phyloP scores from a whole-genome alignment of 2,329 filamentous ascomycete species.

The Aspergillus versicolor region DNA sequence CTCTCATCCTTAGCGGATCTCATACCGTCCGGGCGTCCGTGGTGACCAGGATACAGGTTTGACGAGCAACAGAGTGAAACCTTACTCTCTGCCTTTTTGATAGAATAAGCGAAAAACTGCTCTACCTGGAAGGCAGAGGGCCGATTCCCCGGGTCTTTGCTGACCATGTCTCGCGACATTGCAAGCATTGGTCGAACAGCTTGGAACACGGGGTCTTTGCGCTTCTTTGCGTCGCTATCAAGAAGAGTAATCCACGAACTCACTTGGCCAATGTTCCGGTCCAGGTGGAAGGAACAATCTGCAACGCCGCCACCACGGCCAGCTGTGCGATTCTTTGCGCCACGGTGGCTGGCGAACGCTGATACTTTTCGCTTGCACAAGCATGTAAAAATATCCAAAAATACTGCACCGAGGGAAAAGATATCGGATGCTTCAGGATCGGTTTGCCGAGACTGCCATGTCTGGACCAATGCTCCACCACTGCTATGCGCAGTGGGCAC shows the following conservation, averaged over 20 bases:
- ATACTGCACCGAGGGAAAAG: constrained; percentile 60
- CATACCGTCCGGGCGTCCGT: neutral
- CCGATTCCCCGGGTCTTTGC: constrained; percentile 31
- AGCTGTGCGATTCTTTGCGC: constrained; percentile 51
- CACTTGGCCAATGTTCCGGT: constrained; percentile 53
- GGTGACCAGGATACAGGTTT: constrained; percentile 8
- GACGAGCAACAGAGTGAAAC: constrained; percentile 18
- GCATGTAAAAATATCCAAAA: constrained; percentile 59
- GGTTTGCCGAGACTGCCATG: constrained; percentile 39
- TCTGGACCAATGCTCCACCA: constrained; percentile 33
- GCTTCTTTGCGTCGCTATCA: constrained; percentile 48
- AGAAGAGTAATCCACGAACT: constrained; percentile 56
- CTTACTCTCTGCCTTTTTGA: constrained; percentile 12
- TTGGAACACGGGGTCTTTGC: constrained; percentile 38
- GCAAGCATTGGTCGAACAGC: constrained; percentile 40
- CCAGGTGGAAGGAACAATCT: constrained; percentile 58
- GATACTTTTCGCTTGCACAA: constrained; percentile 57
- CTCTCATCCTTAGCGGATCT: neutral
- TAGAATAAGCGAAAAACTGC: constrained; percentile 13
- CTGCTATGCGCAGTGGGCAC: constrained; percentile 34
- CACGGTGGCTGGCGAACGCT: constrained; percentile 57
- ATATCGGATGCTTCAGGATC: constrained; percentile 50
- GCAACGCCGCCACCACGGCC: constrained; percentile 50
- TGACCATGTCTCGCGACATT: constrained; percentile 39
- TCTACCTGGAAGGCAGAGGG: constrained; percentile 34